Evolutionary conservation across 352 stramenopile genomes (phyloP), one percentile per base, ranked within the genome.

Genomic region (Aphanomyces euteiches): DNA sequence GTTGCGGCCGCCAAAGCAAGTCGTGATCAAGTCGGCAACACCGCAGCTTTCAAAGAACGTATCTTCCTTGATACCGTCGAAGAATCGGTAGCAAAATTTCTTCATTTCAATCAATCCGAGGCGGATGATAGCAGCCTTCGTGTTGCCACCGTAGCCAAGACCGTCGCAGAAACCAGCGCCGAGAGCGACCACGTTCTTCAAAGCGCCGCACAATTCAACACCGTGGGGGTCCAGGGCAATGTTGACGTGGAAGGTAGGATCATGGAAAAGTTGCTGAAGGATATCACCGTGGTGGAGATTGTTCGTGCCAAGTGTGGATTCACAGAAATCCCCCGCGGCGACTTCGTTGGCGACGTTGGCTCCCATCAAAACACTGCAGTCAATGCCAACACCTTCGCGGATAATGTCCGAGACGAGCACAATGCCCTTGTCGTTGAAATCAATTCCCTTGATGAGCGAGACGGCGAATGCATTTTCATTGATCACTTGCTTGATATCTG

Each of bases 111-210:
- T 81, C 39, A 99, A 72, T 5, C 96, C 96, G 36, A 98, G 95
- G 59, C 96, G 86, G 57, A 98, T 91, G 72, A 99, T 88, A 37
- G 96, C 96, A n/a, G 96, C 96, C 79, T 99, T 99, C 21, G 96
- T 98, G 80, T 99, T 98, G n/a, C 91, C 88, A 60, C 95, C 96
- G 66, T 98, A 90, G 59, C 90, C 88, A 69, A 98, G 79, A 4
- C 93, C 96, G 80, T 99, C 96, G 57, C 97, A 96, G 78, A 99
- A 98, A 40, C 95, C 96, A n/a, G 96, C 96, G 60, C 95, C 96
- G 1, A 99, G 78, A 3, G 96, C 96, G 64, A 99, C 91, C 2
- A 99, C 89, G 83, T 99, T 99, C 80, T 99, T 99, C 12, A 99
- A 78, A 4, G 96, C 96, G 8, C 96, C 96, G 77, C 95, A 98